These are phyloP conservation scores for Colletotrichum sp. DNA, from an alignment of 2,329 filamentous ascomycete genomes.

Conservation along the genomic window DNA sequence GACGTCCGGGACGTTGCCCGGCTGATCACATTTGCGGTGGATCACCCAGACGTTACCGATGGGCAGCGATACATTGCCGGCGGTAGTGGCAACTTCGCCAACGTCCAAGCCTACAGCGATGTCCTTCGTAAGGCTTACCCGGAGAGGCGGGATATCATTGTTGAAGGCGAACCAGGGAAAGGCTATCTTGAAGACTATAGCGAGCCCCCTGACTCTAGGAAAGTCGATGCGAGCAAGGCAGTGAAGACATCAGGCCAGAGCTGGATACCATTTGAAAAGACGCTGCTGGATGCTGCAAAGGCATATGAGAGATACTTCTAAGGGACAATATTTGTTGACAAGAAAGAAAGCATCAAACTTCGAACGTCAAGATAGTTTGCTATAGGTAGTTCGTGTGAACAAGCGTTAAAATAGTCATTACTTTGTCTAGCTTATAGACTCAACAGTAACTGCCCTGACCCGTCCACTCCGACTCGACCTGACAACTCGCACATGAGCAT, in stretches of 20 bases:
- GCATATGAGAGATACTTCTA: slow-evolving; percentile 11
- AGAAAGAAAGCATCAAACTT: fast-evolving
- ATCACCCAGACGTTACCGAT: background rate
- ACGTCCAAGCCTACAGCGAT: slow-evolving; percentile 6
- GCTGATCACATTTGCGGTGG: slow-evolving; percentile 4
- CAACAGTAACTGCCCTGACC: background rate
- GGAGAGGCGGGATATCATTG: background rate
- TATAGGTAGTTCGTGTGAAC: no score
- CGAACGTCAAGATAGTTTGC: background rate
- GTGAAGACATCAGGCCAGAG: slow-evolving; percentile 1
- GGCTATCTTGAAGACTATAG: slow-evolving; percentile 8
- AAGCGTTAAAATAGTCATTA: background rate
- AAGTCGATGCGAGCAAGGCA: slow-evolving; percentile 14
- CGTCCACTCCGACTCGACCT: background rate
- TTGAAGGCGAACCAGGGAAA: slow-evolving; percentile 10
- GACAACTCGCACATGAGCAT: background rate
- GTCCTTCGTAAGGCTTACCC: slow-evolving; percentile 5
- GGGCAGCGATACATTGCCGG: slow-evolving; percentile 3
- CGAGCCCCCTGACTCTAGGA: background rate
- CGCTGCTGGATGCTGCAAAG: slow-evolving; percentile 15
- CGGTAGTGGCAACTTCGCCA: background rate
- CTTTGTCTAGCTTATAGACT: background rate
- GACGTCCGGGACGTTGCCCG: slow-evolving; percentile 20
- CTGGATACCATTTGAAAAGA: slow-evolving; percentile 11
- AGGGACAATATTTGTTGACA: background rate